Percentiles rank a stretch among this genome's conserved stretches.
Evolutionary conservation across 2,329 filamentous ascomycete genomes (phyloP).

Genomic region (Monilinia fructicola): DNA sequence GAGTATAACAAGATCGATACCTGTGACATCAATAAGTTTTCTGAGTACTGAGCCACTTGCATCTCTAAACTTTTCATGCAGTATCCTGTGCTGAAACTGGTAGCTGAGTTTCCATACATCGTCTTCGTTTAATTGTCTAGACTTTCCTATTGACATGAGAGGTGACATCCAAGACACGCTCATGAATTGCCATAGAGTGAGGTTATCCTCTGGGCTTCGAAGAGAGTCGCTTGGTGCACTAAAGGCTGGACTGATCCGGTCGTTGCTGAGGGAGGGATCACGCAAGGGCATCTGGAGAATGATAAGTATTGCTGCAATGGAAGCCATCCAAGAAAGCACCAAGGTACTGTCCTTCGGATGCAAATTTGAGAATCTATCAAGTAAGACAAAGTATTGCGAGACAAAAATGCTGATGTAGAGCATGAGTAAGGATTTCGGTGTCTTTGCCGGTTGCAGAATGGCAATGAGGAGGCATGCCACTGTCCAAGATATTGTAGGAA

Average conservation of each 20-base stretch:
- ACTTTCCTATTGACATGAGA: slow-evolving; percentile 64
- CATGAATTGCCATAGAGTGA: slow-evolving; percentile 82
- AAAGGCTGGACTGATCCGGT: slow-evolving; percentile 60
- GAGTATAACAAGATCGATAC: slow-evolving; percentile 68
- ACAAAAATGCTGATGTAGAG: slow-evolving; percentile 32
- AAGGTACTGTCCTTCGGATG: slow-evolving; percentile 25
- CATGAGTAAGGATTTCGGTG: slow-evolving; percentile 33
- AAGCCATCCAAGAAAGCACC: slow-evolving; percentile 43
- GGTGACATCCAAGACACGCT: slow-evolving; percentile 80
- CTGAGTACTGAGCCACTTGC: slow-evolving; percentile 70
- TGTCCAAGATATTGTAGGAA: slow-evolving; percentile 34
- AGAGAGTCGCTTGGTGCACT: slow-evolving; percentile 55
- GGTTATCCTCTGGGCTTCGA: slow-evolving; percentile 76
- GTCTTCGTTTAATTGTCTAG: slow-evolving; percentile 67
- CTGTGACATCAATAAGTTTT: slow-evolving; percentile 72
- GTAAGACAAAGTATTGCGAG: slow-evolving; percentile 33
- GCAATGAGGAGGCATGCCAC: slow-evolving; percentile 31
- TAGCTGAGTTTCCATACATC: slow-evolving; percentile 81
- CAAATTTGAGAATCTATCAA: slow-evolving; percentile 39
- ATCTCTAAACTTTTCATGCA: slow-evolving; percentile 73
- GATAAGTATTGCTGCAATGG: slow-evolving; percentile 50
- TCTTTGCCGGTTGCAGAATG: slow-evolving; percentile 32
- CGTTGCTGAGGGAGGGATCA: slow-evolving; percentile 52
- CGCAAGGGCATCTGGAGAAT: slow-evolving; percentile 71
- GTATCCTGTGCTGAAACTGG: slow-evolving; percentile 75